Evolutionary conservation across 1,139 yeast species (phyloP), one percentile per base, ranked within the genome.

Genomic region (Yamadazyma taylorii): DNA sequence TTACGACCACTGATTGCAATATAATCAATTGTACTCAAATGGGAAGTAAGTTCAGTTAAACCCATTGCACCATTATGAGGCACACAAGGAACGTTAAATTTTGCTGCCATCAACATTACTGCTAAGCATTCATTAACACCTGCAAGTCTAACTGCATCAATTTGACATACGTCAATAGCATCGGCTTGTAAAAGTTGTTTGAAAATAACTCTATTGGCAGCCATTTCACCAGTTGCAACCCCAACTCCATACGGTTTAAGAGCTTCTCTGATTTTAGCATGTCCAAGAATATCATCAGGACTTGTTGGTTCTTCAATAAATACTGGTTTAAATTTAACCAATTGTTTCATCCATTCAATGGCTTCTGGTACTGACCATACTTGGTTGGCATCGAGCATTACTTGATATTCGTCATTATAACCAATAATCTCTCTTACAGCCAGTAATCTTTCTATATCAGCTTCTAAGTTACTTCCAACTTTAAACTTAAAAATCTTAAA

Each of bases 21-120:
- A 43, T 63, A 64, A 47, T 65, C 67, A 35, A 65, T 63, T n/a
- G 65, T 62, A 24, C 67, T 51, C 33, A 64, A 48, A 45, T 64
- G 70, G 36, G 60, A 65, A 11, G 70, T 64, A 42, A 64, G 58
- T 45, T 64, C 69, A 3, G 69, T 68, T 22, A 64, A 53, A 3
- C 70, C 70, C 42, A 65, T 65, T 10, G 69, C 70, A 22, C 70
- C 70, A 39, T 66, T 61, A 40, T 64, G 70, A 15, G 70, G 69
- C 8, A 64, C 66, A 35, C 65, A 61, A 17, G 68, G 69, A 17
- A 64, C 54, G 17, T 48, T 47, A 45, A 52, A 64, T 45, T 64
- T 64, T 47, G 60, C 56, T 22, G 70, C 69, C 55, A 64, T 48
- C 30, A 64, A 46, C 43, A 64, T 51, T 14, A 64, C 69, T 0